Conservation (phyloP, 176 grass and related monocot species). For the Saccharum spontaneum region DNA sequence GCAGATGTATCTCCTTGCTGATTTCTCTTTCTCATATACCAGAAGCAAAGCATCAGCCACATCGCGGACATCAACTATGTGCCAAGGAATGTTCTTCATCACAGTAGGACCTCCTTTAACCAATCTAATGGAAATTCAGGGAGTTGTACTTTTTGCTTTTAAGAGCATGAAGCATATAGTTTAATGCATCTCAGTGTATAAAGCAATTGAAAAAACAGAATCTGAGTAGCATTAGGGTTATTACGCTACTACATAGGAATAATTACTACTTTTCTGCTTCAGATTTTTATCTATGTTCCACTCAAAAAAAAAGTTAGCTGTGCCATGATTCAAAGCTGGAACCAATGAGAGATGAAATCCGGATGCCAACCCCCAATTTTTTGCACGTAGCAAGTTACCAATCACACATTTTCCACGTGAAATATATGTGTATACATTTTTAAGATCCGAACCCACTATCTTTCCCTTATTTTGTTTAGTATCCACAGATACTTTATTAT, state of each 20-base stretch:
- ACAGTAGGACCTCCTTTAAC: neutral
- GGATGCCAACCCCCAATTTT: no score
- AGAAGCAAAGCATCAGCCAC: slow-evolving; percentile 11
- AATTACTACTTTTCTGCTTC: neutral
- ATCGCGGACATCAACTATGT: slow-evolving; percentile 4
- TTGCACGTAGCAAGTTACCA: no score
- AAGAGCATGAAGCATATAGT: neutral
- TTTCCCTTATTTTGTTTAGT: no score
- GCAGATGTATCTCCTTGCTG: neutral
- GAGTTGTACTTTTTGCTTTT: neutral
- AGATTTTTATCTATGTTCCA: no score
- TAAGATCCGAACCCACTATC: no score
- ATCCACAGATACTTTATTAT: no score
- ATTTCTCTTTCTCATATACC: neutral
- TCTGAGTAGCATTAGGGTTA: neutral
- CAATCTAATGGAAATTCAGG: neutral
- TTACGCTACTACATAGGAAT: neutral
- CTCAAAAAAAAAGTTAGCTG: no score
- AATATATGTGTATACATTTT: no score
- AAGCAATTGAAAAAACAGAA: neutral
- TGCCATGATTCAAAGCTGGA: no score
- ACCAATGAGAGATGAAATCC: no score
- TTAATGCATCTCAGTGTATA: neutral
- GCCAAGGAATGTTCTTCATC: neutral
- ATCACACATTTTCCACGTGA: no score